Base-by-base conservation (phyloP, 768 basidiomycete species). In the Russula lepida region DNA sequence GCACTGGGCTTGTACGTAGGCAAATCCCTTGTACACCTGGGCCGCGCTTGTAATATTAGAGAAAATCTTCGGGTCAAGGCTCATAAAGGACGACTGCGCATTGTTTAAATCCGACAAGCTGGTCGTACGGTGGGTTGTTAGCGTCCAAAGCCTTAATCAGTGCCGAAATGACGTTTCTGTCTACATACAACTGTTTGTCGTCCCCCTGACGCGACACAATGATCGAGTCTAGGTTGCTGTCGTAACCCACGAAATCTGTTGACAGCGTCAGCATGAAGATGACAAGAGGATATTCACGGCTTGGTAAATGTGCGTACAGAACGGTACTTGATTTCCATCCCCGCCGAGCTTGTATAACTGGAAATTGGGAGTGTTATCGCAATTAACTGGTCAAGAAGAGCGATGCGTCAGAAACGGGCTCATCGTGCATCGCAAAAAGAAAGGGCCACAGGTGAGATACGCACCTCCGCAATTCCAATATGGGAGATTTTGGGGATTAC, bases 121-220 rank as follows among this genome's bases (percentile, higher is more conserved):
- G 41, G 23, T 30, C 12, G 7, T 23, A 27, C 6, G n/a, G 6
- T 32, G 13, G 25, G 25, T 27, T n/a, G n/a, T 50, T 32, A 50
- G 49, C 30, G 12, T 4, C 7, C 11, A n/a, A 5, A 50, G 5
- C 11, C 9, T 25, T 12, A 25, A 7, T 17, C 25, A 7, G 4
- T 25, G 15, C 23, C 15, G 7, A 23, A 23, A 25, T 25, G 13
- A 27, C 6, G 11, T 9, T 21, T 32, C 28, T 9, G 21, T 50
- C 19, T 56, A 56, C 56, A 23, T 35, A 56, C 56, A 48, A 4
- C 25, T 37, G 2, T 7, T 8, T 11, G 62, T 85, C 80, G 3
- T 83, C 84, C 25, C 84, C 83, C 68, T 84, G 74, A 64, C 84
- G 84, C 1, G 77, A 79, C 11, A 84, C 81, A 17, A 85, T 76